Conservation (phyloP, 2,329 filamentous ascomycete species). For the Stenocarpella maydis region DNA sequence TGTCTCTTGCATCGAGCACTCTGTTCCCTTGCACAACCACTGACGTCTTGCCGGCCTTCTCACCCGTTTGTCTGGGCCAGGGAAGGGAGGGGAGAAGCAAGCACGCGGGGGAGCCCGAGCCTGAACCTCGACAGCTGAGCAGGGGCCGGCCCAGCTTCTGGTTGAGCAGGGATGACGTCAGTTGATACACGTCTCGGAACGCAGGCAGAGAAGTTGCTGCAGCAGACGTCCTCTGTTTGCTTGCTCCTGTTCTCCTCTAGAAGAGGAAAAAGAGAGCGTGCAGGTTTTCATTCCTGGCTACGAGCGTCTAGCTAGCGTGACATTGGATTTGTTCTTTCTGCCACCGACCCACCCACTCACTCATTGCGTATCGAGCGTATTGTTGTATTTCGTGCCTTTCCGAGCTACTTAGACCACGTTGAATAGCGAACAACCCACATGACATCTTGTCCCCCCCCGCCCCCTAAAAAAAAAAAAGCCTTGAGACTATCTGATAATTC, state of each 20-base stretch:
- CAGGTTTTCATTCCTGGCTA: not conserved
- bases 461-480: too few relatives aligned
- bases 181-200: conserved; percentile 12
- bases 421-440: not conserved
- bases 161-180: conserved; percentile 2
- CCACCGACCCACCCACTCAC: not conserved
- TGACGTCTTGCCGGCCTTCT: conserved; percentile 9
- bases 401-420: not conserved
- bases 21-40: not conserved
- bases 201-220: not conserved
- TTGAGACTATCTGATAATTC: not conserved
- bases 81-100: not conserved
- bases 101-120: not conserved
- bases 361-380: not conserved
- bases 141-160: not conserved
- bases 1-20: not conserved
- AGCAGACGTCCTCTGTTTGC: not conserved
- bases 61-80: not conserved
- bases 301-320: not conserved
- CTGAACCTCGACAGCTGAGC: not conserved
- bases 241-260: not conserved
- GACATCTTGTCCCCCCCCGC: too few relatives aligned
- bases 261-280: not conserved
- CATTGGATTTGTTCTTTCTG: not conserved
- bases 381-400: not conserved